Base-by-base conservation (phyloP, 2,329 filamentous ascomycete genomes). In the Trichoderma sp. region DNA sequence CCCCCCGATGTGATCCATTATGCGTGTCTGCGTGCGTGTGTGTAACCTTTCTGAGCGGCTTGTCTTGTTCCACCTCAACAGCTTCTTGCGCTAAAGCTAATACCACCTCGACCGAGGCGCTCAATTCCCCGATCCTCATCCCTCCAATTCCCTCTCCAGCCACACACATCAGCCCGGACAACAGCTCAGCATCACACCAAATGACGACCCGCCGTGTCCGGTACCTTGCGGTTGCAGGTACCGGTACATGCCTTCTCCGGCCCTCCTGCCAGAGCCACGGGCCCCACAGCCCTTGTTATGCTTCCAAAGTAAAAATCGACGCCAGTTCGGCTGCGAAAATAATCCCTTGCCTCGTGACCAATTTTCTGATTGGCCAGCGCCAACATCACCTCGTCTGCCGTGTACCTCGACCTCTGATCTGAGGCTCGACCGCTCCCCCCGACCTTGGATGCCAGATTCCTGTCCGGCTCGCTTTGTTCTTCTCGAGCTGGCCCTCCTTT, bases 301-400 rank as follows among this genome's bases (percentile, higher is more conserved):
- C 62, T 66, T 71, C 50, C 57, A 68, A 68, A 71, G 64, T 70
- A 77, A 79, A 80, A 79, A 78, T 77, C 77, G 77, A 76, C 76
- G 72, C 76, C 76, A 74, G 75, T 76, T 79, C 68, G 68, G 68
- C 78, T 76, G 76, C 75, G 73, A 79, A 78, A 81, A 79, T 77
- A 79, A 80, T 78, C 76, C 75, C 75, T 64, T 78, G 75, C 74
- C 73, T 73, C 75, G 76, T 76, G 79, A 77, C 76, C 79, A 78
- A 76, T 80, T 81, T 82, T 82, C 76, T 82, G 79, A 82, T 82
- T 82, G 81, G 81, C 75, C 77, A 66, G 75, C 71, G 62, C 74
- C 77, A 75, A 78, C 79, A 76, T 79, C 79, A 79, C 77, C 76
- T 80, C 74, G 75, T 75, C 74, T 76, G 77, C 79, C 75, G 76